Base-by-base conservation (phyloP, 768 basidiomycete genomes). In the Pilatotrama ljubarskyi region DNA sequence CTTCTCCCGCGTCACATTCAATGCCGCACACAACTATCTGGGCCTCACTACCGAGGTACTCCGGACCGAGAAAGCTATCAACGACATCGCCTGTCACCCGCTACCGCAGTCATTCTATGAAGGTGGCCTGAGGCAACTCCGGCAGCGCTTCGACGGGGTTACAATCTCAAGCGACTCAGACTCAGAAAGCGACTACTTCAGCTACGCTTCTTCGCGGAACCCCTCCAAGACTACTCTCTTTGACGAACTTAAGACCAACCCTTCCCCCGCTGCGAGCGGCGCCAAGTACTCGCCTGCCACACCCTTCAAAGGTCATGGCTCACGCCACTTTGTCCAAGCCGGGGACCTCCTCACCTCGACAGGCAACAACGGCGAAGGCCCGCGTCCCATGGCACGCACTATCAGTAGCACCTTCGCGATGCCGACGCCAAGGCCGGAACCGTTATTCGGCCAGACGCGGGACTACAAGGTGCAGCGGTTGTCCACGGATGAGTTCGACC, bases 1-100 rank as follows among this genome's bases (percentile, higher is more conserved):
- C 2, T 96, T 99, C 71, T 94, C 95, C 20, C 86, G 97, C 24
- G 97, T 98, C 11, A 99, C 97, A 0, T 98, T 99, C 78, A 92
- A 90, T 70, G 97, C 96, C 10, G 95, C 97, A 0, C 97, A 98
- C 73, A 90, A 90, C 68, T 99, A 97, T 72, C 84, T 99, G 6
- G 97, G 97, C 6, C 72, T 99, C 53, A 99, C 97, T 0, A 86
- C 88, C 17, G 97, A 99, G 73, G 92, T 98, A 5, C 86, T 99
- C 36, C 86, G 94, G 35, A 96, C 97, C 2, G 97, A 99, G 75
- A 93, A 97, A 70, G 91, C 92, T 0, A 96, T 99, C 72, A 99
- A 99, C 67, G 90, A 95, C 61, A 89, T 98, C 61, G 96, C 97
- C 15, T 95, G 94, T 51, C 93, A 98, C 72, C 97, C 97, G 2